These are phyloP conservation scores for Phaeoacremonium minimum DNA, from an alignment of 2,329 filamentous ascomycete genomes.

Conservation along the genomic window DNA sequence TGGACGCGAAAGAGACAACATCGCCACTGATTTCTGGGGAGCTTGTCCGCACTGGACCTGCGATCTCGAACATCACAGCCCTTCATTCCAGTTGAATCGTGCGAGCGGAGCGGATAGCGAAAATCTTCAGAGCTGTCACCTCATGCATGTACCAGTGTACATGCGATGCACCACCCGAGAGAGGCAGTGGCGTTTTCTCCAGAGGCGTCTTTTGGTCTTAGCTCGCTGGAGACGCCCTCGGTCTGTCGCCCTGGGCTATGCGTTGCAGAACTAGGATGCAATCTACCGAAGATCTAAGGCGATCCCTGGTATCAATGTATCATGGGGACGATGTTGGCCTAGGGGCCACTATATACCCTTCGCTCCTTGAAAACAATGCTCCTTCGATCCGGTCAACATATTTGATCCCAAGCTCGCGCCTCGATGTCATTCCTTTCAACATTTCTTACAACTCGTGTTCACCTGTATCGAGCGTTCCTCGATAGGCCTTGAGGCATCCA, in stretches of 20 bases:
- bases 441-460: no score
- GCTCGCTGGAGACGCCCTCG: background rate
- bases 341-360: background rate
- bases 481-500: slow-evolving; percentile 11
- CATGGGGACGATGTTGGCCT: background rate
- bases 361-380: background rate
- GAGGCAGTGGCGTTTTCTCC: no score
- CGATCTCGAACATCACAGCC: background rate
- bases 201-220: no score
- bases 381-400: slow-evolving; percentile 10
- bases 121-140: no score
- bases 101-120: no score
- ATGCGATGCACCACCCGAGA: background rate
- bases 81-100: background rate
- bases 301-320: background rate
- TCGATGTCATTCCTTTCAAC: slow-evolving; percentile 8
- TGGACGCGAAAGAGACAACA: no score
- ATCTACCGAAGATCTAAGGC: background rate
- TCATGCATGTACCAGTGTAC: no score
- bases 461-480: no score
- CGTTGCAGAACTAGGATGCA: background rate
- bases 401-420: slow-evolving; percentile 1
- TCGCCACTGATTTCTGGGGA: no score
- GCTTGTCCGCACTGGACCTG: no score
- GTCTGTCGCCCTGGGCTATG: background rate